Conservation (phyloP, 345 rosid species). For the Excoecaria cochinchinensis region DNA sequence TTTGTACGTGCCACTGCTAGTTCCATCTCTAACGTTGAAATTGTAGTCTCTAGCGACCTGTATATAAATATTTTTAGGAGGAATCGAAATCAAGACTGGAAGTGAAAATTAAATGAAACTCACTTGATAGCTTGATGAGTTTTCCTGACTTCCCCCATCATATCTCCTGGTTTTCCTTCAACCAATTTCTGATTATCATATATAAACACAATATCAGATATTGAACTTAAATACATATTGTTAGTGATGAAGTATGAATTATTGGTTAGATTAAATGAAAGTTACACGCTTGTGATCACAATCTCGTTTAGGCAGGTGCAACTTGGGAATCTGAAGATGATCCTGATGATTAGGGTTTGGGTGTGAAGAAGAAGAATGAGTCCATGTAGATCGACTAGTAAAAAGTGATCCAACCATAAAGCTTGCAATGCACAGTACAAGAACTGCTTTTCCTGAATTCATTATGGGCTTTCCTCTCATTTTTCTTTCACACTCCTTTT, state of each 20-base stretch:
- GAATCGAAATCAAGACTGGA: neutral
- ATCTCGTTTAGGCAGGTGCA: slow-evolving; percentile 29
- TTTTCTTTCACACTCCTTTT: slow-evolving; percentile 31
- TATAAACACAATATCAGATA: neutral
- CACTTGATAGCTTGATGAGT: slow-evolving; percentile 74
- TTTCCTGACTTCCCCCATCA: slow-evolving; percentile 61
- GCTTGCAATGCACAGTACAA: slow-evolving; percentile 58
- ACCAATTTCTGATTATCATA: slow-evolving; percentile 42
- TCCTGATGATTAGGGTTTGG: slow-evolving; percentile 20
- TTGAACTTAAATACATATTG: neutral
- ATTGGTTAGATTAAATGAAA: neutral
- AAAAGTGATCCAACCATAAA: slow-evolving; percentile 76
- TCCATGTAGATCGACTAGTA: slow-evolving; percentile 44
- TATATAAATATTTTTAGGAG: neutral
- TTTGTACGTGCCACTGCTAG: slow-evolving; percentile 48
- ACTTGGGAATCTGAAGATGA: slow-evolving; percentile 28
- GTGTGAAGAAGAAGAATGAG: slow-evolving; percentile 20
- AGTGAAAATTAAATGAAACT: neutral
- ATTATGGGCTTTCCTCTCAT: slow-evolving; percentile 64
- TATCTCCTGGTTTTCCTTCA: slow-evolving; percentile 55
- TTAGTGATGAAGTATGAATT: too few species aligned
- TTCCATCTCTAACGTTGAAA: slow-evolving; percentile 66
- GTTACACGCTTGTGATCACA: slow-evolving; percentile 76
- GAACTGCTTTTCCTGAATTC: slow-evolving; percentile 55
- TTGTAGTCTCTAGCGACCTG: slow-evolving; percentile 71